Base-by-base conservation (phyloP, 306 rosid species). In the Glycine tomentella region DNA sequence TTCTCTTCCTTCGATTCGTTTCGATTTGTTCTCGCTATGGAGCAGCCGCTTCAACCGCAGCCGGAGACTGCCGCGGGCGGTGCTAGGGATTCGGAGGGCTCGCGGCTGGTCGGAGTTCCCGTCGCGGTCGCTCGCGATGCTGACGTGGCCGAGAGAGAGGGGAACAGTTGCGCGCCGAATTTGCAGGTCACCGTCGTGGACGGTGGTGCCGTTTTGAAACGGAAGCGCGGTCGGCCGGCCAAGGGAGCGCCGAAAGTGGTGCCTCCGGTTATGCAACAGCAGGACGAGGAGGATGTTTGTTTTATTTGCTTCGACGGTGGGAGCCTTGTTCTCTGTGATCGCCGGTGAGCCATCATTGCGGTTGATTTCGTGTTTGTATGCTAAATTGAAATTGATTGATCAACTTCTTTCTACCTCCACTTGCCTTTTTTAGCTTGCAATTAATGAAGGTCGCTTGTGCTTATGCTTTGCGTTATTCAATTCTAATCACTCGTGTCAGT, bases 301-400 rank as follows among this genome's bases (percentile, higher is more conserved):
- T 96, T 96, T 70, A 90, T 96, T 9, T 96, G 99, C 90, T 96
- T 96, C 74, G 99, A 96, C 40, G 99, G 99, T 2, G 99, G 99
- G 40, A 93, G 91, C 76, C 97, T 93, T 25, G 99, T 96, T 79
- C 97, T 96, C 74, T 96, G 99, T 74, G 99, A 96, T 92, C 97
- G 97, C 78, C 91, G 99, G 99, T 96, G 87, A 90, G 95, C 76
- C 40, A 84, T 69, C 16, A 34, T 45, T 65, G 34, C 58, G 57
- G 45, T 48, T 25, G 69, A 49, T 64, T 64, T 56, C 50, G 63
- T n/a, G 50, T 53, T 53, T 71, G n/a, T 45, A 11, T 12, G 16
- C 0, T 25, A 25, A 25, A 25, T 25, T 25, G 31, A 25, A 25
- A 25, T 25, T 25, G 31, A 25, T 25, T 25, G 31, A 25, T 25